Conservation (phyloP, 2,329 filamentous ascomycete species). For the Diaporthe vaccinii region DNA sequence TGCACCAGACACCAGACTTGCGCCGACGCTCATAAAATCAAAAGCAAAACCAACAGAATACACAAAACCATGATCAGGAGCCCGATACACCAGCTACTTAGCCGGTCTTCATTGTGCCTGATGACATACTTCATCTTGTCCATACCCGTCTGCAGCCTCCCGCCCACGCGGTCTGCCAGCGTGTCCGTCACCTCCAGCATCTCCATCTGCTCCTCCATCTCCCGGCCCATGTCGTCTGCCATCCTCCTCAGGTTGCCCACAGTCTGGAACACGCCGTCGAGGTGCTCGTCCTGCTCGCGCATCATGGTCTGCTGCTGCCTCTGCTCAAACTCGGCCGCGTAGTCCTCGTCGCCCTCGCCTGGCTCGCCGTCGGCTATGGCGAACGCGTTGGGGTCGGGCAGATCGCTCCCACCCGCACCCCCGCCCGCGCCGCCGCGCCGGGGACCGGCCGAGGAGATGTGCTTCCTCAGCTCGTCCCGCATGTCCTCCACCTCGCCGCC, state of each 20-base stretch:
- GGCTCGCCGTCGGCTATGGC: slow-evolving; percentile 66
- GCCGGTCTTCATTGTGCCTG: slow-evolving; percentile 87
- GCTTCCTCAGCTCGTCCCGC: slow-evolving; percentile 82
- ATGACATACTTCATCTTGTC: slow-evolving; percentile 89
- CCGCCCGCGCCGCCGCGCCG: slow-evolving; percentile 44
- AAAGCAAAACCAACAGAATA: slow-evolving; percentile 83
- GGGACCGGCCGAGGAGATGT: slow-evolving; percentile 55
- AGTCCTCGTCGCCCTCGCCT: slow-evolving; percentile 65
- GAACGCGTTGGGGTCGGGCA: slow-evolving; percentile 69
- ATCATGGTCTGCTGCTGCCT: slow-evolving; percentile 92
- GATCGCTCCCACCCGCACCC: slow-evolving; percentile 53
- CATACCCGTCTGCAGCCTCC: slow-evolving; percentile 87
- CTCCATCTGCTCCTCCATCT: slow-evolving; percentile 93
- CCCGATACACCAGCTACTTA: slow-evolving; percentile 91
- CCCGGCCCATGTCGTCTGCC: slow-evolving; percentile 95
- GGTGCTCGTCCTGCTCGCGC: slow-evolving; percentile 92
- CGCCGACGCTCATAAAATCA: slow-evolving; percentile 64
- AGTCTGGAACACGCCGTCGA: slow-evolving; percentile 93
- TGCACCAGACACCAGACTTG: slow-evolving; percentile 11
- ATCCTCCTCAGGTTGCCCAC: slow-evolving; percentile 92
- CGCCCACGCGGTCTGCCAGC: slow-evolving; percentile 88
- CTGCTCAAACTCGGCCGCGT: slow-evolving; percentile 88
- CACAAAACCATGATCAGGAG: slow-evolving; percentile 91
- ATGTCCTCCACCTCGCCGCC: slow-evolving; percentile 90
- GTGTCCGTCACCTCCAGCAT: slow-evolving; percentile 89